Evolutionary conservation across 148 eudicot genomes (phyloP), one percentile per base, ranked within the genome.

Genomic region (Drosera capensis): DNA sequence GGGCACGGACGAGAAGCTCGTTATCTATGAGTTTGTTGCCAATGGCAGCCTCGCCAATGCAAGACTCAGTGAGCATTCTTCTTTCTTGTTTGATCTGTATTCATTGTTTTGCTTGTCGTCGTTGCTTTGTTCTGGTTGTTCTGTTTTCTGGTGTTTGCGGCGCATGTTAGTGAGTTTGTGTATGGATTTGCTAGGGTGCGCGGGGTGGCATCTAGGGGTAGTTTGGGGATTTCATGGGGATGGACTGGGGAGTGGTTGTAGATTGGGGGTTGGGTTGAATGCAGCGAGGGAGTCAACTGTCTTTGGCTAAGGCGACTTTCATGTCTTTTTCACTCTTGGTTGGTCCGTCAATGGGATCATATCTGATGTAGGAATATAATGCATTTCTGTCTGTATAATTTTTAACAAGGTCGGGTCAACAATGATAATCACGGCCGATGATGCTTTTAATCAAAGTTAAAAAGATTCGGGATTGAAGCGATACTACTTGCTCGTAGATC

Each of bases 1-100:
- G 95, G 84, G 95, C 26, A 78, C 78, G 25, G 95, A 90, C 44
- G 99, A 90, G 88, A 90, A 90, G 80, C 74, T 90, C 14, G 85
- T 90, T 14, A 85, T 90, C 30, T 90, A 90, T 58, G 99, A 90
- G 14, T 80, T 62, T 51, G 58, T 73, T 37, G 62, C 84, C 1
- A 70, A 80, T 55, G 99, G 93, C 40, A 90, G 72, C 69, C 82
- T 90, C 62, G 65, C 71, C 23, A 54, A 76, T 63, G 95, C 99
- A 25, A 62, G 84, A 55, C 99, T 84, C 55, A 95, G 99, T 80
- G 58, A 61, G 73, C 59, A 44, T 62, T 39, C 7, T 29, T 34
- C 9, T 11, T 34, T 34, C 11, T 11, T 1, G 31, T 28, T 6
- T 28, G 31, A 5, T 11, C 11, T 5, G 11, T 28, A 28, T 11